Conservation (phyloP, 2,329 filamentous ascomycete genomes). For the Fusarium miscanthi region DNA sequence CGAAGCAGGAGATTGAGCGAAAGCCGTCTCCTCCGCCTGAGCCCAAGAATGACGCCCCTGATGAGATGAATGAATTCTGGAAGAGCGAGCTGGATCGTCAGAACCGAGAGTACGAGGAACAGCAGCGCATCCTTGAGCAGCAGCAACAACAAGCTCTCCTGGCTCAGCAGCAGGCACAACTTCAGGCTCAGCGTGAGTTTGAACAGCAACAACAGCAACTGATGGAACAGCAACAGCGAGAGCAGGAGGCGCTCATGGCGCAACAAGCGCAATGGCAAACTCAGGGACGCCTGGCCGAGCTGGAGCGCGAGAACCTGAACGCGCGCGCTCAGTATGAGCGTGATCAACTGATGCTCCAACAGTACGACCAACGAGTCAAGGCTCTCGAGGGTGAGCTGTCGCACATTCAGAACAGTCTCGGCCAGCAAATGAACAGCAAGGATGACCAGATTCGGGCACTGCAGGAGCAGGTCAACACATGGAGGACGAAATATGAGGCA, state of each 20-base stretch:
- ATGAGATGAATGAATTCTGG: slow-evolving; percentile 98
- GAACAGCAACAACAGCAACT: slow-evolving; percentile 92
- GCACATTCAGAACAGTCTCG: slow-evolving; percentile 84
- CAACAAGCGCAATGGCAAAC: slow-evolving; percentile 95
- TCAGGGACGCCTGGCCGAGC: slow-evolving; percentile 92
- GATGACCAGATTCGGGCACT: slow-evolving; percentile 94
- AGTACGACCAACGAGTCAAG: slow-evolving; percentile 96
- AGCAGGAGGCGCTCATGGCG: slow-evolving; percentile 87
- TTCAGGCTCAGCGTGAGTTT: slow-evolving; percentile 93
- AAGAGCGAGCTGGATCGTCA: slow-evolving; percentile 90
- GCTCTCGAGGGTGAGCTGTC: slow-evolving; percentile 87
- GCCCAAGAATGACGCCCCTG: slow-evolving; percentile 81
- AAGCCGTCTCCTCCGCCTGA: slow-evolving; percentile 76
- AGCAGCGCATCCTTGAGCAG: slow-evolving; percentile 88
- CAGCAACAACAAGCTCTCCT: slow-evolving; percentile 85
- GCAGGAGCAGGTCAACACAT: slow-evolving; percentile 97
- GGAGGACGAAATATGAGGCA: slow-evolving; percentile 96
- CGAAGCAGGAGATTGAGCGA: slow-evolving; percentile 77
- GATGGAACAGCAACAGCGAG: slow-evolving; percentile 87
- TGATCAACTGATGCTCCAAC: slow-evolving; percentile 96
- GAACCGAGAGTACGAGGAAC: slow-evolving; percentile 94
- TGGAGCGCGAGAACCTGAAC: slow-evolving; percentile 94
- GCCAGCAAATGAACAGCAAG: slow-evolving; percentile 86
- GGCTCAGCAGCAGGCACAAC: slow-evolving; percentile 82
- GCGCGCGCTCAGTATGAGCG: slow-evolving; percentile 95